Evolutionary conservation across 2,329 filamentous ascomycete genomes (phyloP), one percentile per base, ranked within the genome.

Genomic region (Calonectria hongkongensis): DNA sequence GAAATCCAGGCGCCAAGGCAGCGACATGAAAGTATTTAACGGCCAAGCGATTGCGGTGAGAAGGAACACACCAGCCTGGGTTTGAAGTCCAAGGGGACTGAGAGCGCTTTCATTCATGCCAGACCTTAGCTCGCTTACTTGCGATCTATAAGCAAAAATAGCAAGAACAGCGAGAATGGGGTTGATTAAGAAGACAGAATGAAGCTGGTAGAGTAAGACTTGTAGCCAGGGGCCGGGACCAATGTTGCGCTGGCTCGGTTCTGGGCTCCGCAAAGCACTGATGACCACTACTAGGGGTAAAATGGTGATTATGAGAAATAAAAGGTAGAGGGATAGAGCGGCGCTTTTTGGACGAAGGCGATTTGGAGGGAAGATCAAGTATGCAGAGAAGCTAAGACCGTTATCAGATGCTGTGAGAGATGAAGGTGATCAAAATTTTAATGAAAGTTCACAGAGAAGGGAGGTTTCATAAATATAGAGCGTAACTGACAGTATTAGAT

Each of bases 401-500:
- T 21, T 21, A 21, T 21, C 21, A 21, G 21, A 21, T 21, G 21
- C 21, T 21, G 21, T 43, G 6, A 43, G 16, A n/a, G 15, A 18
- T 43, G 3, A 41, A 41, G 4, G 4, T 41, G 30, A 9, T 13
- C 21, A 16, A 4, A 16, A 13, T 13, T 41, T 4, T 13, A 41
- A 41, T 54, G 10, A 54, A 28, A 16, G 6, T 25, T 4, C 3
- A 8, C 25, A 2, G 36, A 45, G 16, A 18, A 45, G 10, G 12
- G 10, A 27, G 30, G 21, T 45, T 45, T 13, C 25, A 41, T 21
- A 21, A 21, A 21, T 21, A 21, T 21, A 21, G 21, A 27, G 27
- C 15, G 33, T 18, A 27, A 54, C 50, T 54, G 13, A 54, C 50
- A 50, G 18, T 13, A 28, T 65, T 3, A 65, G 62, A 28, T 65